Percentiles rank a stretch among this genome's conserved stretches.
Conservation (phyloP, 768 basidiomycete genomes). For the Leccinum uliginosum region DNA sequence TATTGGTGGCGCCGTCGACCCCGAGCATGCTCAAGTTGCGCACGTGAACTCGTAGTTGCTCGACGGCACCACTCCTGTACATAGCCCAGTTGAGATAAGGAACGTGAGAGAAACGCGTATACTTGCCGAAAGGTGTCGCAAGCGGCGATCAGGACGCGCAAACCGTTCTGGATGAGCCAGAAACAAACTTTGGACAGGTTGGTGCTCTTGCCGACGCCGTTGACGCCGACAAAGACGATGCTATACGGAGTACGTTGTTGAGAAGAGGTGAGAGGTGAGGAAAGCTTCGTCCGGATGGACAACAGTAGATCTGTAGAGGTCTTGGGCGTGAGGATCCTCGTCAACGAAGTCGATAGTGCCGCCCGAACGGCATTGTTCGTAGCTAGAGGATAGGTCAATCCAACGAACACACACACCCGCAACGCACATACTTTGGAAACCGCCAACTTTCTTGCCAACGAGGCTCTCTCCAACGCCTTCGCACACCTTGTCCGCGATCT, state of each 20-base stretch:
- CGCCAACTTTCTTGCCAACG: slow-evolving; percentile 86
- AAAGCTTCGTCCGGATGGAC: slow-evolving; percentile 86
- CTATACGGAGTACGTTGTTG: slow-evolving; percentile 84
- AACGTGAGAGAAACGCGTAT: neutral
- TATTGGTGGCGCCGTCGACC: slow-evolving; percentile 62
- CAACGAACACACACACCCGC: neutral
- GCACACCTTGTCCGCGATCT: slow-evolving; percentile 92
- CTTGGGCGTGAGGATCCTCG: slow-evolving; percentile 92
- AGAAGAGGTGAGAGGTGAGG: slow-evolving; percentile 66
- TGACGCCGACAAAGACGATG: slow-evolving; percentile 96
- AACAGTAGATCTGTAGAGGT: slow-evolving; percentile 95
- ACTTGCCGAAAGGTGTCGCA: slow-evolving; percentile 93
- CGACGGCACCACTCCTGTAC: slow-evolving; percentile 88
- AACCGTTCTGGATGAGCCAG: slow-evolving; percentile 95
- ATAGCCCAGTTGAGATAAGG: neutral
- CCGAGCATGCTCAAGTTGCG: slow-evolving; percentile 86
- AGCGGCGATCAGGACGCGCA: slow-evolving; percentile 92
- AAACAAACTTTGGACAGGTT: slow-evolving; percentile 98
- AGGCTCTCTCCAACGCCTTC: slow-evolving; percentile 89
- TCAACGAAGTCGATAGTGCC: slow-evolving; percentile 83
- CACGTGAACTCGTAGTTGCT: slow-evolving; percentile 95
- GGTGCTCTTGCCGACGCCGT: slow-evolving; percentile 98
- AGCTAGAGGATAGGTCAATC: slow-evolving; percentile 41
- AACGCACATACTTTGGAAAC: slow-evolving; percentile 71
- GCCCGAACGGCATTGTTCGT: slow-evolving; percentile 78